Percentiles rank a stretch among this genome's conserved stretches.
These are phyloP conservation scores for Smittium mucronatum DNA, from an alignment of 371 early-diverging fungal species.

Conservation along the genomic window DNA sequence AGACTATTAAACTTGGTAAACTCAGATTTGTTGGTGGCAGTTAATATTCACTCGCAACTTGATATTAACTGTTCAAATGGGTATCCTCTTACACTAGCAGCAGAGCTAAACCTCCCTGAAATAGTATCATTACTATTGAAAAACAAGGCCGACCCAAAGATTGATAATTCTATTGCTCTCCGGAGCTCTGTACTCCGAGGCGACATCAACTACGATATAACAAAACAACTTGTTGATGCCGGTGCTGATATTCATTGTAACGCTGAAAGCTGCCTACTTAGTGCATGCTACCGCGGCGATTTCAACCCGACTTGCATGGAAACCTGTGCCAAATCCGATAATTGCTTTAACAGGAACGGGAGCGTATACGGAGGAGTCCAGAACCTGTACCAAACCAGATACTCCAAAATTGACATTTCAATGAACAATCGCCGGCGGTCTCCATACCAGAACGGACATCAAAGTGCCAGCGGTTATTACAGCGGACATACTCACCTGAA, in stretches of 20 bases:
- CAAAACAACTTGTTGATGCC: constrained; percentile 14
- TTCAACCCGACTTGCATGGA: constrained; percentile 1
- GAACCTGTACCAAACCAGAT: background rate
- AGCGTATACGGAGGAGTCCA: background rate
- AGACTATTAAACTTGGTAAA: background rate
- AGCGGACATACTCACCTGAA: background rate
- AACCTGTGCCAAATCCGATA: constrained; percentile 4
- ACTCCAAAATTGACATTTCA: background rate
- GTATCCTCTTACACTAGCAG: constrained; percentile 27
- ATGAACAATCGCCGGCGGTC: background rate
- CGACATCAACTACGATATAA: constrained; percentile 17
- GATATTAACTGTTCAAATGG: constrained; percentile 13
- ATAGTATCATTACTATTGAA: constrained; percentile 14
- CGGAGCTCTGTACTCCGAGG: constrained; percentile 27
- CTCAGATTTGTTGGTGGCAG: background rate
- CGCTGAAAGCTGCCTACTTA: constrained; percentile 27
- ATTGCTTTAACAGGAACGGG: constrained; percentile 13
- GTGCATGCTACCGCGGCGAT: constrained; percentile 29
- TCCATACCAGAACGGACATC: background rate
- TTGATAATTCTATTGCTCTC: constrained; percentile 21
- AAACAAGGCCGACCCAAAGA: constrained; percentile 18
- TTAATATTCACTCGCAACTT: constrained; percentile 15
- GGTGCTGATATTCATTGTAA: constrained; percentile 21
- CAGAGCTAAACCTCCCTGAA: constrained; percentile 12
- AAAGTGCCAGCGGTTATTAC: background rate